These are phyloP conservation scores for Tremellales sp. DNA, from an alignment of 1,284 basidiomycete species.

Conservation along the genomic window DNA sequence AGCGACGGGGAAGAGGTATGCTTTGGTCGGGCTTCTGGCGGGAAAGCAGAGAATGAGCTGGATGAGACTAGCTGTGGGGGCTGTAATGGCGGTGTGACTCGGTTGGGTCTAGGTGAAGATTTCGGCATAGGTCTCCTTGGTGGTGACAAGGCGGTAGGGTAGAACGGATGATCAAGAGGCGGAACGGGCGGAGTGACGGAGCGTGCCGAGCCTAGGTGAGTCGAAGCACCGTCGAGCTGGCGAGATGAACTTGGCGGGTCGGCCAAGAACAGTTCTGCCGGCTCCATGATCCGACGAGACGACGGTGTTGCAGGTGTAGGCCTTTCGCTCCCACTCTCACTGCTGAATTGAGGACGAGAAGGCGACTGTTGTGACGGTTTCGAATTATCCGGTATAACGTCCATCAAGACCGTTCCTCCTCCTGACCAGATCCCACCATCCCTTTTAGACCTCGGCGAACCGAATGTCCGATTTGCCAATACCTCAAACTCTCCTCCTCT, in stretches of 20 bases:
- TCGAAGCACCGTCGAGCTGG: neutral
- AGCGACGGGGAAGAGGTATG: neutral
- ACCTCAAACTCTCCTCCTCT: neutral
- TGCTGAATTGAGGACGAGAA: too few relatives aligned
- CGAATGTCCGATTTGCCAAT: neutral
- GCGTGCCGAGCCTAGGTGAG: neutral
- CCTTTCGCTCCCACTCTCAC: neutral
- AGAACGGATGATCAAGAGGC: constrained; percentile 9
- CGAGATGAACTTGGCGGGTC: neutral
- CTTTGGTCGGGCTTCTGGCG: neutral
- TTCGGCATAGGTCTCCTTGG: constrained; percentile 25
- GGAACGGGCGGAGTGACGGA: constrained; percentile 12
- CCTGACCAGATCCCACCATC: neutral
- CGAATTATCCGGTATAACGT: neutral
- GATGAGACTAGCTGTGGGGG: neutral
- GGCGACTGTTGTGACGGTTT: neutral
- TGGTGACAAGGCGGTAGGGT: constrained; percentile 26
- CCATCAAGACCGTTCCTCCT: neutral
- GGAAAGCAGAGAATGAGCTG: constrained; percentile 4
- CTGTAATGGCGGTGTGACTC: neutral
- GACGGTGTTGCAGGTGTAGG: neutral
- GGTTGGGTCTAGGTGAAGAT: constrained; percentile 8
- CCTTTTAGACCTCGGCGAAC: neutral
- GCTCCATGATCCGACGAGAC: neutral
- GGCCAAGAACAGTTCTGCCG: neutral